Percentiles rank a stretch among this genome's conserved stretches.
phyloP scores from a whole-genome alignment of 2,329 filamentous ascomycete species.

The Fusarium hostae region DNA sequence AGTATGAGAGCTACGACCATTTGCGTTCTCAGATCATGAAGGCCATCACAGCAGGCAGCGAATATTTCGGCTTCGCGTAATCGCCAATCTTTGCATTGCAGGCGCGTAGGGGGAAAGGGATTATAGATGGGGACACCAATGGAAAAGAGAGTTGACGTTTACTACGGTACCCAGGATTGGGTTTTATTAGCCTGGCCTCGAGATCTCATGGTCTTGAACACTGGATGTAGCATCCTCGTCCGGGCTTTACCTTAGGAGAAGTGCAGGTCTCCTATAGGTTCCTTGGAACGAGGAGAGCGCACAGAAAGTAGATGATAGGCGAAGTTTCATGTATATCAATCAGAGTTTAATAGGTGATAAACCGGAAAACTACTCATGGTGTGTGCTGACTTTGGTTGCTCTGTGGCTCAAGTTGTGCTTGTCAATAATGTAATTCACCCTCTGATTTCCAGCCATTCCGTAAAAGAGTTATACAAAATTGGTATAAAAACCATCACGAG shows the following conservation, averaged over 20 bases:
- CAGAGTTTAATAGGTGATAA: conserved; percentile 4
- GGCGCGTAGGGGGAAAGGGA: conserved; percentile 24
- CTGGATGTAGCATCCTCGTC: background rate
- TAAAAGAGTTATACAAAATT: background rate
- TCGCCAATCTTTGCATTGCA: conserved; percentile 35
- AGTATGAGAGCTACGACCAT: conserved; percentile 96
- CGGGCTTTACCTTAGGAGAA: conserved; percentile 39
- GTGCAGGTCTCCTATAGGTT: conserved; percentile 49
- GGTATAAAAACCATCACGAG: background rate
- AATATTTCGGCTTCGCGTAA: conserved; percentile 97
- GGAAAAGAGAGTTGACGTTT: conserved; percentile 16
- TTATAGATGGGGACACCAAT: conserved; percentile 27
- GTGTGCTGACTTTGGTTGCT: background rate
- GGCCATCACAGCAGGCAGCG: conserved; percentile 96
- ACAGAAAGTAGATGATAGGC: conserved; percentile 18
- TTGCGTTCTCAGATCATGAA: conserved; percentile 90
- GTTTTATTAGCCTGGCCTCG: conserved; percentile 23
- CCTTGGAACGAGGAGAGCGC: conserved; percentile 14
- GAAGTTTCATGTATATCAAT: conserved; percentile 33
- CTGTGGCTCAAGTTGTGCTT: background rate
- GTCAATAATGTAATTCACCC: background rate
- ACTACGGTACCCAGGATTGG: conserved; percentile 10
- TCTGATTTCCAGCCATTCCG: background rate
- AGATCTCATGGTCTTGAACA: conserved; percentile 20
- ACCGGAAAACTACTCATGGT: conserved; percentile 18